Evolutionary conservation across 164 flowering plant genomes (phyloP).

Genomic region (Brasenia schreberi): DNA sequence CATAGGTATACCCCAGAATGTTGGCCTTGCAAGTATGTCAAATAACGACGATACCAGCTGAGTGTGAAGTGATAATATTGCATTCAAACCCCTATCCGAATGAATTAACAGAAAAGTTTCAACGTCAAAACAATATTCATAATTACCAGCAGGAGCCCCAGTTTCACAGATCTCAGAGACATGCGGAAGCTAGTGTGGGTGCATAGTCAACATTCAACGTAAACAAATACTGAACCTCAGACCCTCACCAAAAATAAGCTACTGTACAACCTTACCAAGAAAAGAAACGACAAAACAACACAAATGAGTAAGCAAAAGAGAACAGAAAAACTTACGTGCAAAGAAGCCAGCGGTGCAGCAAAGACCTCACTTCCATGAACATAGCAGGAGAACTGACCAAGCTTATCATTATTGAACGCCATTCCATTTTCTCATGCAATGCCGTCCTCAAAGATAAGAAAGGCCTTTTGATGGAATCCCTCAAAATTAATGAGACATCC

Average conservation of each 20-base stretch:
- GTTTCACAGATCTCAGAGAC: too few species aligned
- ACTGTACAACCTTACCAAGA: background rate
- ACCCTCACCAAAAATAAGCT: too few species aligned
- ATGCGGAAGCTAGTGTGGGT: too few species aligned
- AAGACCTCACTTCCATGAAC: background rate
- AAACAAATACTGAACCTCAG: too few species aligned
- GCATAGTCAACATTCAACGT: too few species aligned
- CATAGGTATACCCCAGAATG: slow-evolving; percentile 49
- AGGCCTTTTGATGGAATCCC: slow-evolving; percentile 33
- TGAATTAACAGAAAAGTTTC: background rate
- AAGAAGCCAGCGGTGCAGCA: background rate
- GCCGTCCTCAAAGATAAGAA: slow-evolving; percentile 48
- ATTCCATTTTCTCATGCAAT: slow-evolving; percentile 38
- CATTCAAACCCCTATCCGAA: slow-evolving; percentile 51
- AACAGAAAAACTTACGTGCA: background rate
- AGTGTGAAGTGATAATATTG: slow-evolving; percentile 31
- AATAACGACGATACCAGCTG: slow-evolving; percentile 32
- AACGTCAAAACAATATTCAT: background rate
- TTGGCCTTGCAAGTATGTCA: slow-evolving; percentile 46
- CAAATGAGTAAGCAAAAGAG: background rate
- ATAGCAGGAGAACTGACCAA: slow-evolving; percentile 33
- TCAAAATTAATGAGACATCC: slow-evolving; percentile 14
- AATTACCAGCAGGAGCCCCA: too few species aligned
- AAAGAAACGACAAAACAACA: background rate
- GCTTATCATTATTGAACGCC: slow-evolving; percentile 40